These are phyloP conservation scores for Diaporthe sp. DNA, from an alignment of 2,329 filamentous ascomycete genomes.

Conservation along the genomic window DNA sequence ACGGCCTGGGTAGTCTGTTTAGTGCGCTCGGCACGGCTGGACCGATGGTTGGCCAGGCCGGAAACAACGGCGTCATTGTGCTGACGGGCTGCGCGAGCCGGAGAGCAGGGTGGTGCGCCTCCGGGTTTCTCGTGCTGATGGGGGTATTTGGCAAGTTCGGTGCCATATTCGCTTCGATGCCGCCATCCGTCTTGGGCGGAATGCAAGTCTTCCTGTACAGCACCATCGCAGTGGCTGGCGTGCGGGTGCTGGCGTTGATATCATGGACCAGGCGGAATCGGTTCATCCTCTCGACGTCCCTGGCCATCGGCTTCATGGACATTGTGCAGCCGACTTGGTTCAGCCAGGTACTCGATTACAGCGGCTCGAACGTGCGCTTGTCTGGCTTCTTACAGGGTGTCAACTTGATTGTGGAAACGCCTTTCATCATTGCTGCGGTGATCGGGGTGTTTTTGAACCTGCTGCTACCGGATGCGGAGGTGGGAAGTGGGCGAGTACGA, in stretches of 20 bases:
- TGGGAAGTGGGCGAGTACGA: constrained; percentile 26
- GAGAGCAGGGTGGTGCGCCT: constrained; percentile 75
- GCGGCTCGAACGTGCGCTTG: constrained; percentile 52
- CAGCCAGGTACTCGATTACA: constrained; percentile 53
- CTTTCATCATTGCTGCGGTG: constrained; percentile 57
- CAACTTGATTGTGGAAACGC: constrained; percentile 56
- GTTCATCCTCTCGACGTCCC: constrained; percentile 72
- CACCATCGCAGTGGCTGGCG: constrained; percentile 75
- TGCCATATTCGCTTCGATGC: constrained; percentile 76
- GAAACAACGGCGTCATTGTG: constrained; percentile 79
- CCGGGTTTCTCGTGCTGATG: constrained; percentile 77
- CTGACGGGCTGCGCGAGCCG: constrained; percentile 78
- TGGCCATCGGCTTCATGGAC: constrained; percentile 70
- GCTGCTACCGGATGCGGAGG: constrained; percentile 49
- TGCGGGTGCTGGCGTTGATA: constrained; percentile 74
- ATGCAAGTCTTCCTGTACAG: constrained; percentile 76
- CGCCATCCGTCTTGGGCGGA: constrained; percentile 60
- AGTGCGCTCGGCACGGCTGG: constrained; percentile 76
- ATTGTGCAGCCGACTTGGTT: constrained; percentile 57
- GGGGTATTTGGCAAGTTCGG: constrained; percentile 80
- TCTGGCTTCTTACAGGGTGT: constrained; percentile 56
- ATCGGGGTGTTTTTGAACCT: constrained; percentile 59
- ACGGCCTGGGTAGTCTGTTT: constrained; percentile 75
- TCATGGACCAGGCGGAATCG: constrained; percentile 75
- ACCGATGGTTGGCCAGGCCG: constrained; percentile 77